These are phyloP conservation scores for Porphyrellus cyaneotinctus DNA, from an alignment of 768 basidiomycete genomes.

Conservation along the genomic window DNA sequence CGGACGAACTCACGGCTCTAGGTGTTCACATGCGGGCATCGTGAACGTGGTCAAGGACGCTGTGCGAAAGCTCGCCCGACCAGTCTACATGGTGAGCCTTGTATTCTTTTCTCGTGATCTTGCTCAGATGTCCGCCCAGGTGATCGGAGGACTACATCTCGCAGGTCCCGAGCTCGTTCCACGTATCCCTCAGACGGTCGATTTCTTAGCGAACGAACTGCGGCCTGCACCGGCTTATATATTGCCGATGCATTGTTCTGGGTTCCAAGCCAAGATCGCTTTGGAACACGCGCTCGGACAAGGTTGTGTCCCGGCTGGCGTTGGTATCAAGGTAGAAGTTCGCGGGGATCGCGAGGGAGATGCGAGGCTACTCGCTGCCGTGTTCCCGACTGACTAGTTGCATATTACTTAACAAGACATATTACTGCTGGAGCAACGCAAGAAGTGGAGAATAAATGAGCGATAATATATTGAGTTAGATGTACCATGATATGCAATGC, in stretches of 20 bases:
- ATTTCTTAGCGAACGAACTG: conserved; percentile 61
- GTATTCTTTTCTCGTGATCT: neutral
- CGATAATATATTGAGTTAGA: neutral
- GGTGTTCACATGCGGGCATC: conserved; percentile 78
- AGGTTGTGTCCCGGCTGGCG: conserved; percentile 73
- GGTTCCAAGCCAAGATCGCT: conserved; percentile 71
- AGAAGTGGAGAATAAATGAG: neutral
- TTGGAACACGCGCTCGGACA: conserved; percentile 67
- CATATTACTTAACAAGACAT: neutral
- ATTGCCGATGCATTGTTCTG: conserved; percentile 83
- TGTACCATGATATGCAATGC: neutral
- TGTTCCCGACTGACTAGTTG: conserved; percentile 3
- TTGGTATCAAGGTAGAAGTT: conserved; percentile 63
- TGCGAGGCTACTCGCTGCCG: conserved; percentile 20
- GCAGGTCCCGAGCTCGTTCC: conserved; percentile 60
- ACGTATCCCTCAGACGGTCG: conserved; percentile 65
- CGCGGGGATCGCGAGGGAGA: conserved; percentile 46
- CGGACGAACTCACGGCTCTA: conserved; percentile 14
- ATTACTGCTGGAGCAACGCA: neutral
- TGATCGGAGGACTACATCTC: conserved; percentile 83
- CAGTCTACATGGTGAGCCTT: conserved; percentile 65
- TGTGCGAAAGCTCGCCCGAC: conserved; percentile 54
- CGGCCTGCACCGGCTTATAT: conserved; percentile 63
- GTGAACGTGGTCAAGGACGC: conserved; percentile 80
- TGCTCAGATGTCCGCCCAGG: conserved; percentile 35